Base-by-base conservation (phyloP, 2,329 filamentous ascomycete species). In the Diaporthe vexans region DNA sequence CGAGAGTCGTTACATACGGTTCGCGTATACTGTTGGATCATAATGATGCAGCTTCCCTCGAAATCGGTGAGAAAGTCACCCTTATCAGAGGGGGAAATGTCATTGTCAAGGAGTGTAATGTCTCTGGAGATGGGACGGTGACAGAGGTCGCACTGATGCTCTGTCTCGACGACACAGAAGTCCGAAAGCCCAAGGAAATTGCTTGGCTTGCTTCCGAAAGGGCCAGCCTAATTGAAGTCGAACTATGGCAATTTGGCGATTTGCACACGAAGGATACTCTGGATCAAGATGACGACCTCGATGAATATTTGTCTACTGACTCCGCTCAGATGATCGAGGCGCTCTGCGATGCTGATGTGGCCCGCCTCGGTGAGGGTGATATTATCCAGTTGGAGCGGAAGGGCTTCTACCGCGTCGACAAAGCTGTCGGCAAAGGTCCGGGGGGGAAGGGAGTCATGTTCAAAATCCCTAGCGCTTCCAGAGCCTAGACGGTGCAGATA, bases 71-170 rank as follows among this genome's bases (percentile, higher is more conserved):
- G 86, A 95, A 98, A 83, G 94, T 98, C 79, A 98, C 96, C 0
- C 88, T 98, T 52, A 98, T 98, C 96, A 93, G 93, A 83, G 98
- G 96, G 96, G 96, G 96, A 79, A 97, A 97, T 80, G 94, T 94
- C 17, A 90, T 95, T 77, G 93, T 97, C 37, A 43, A 29, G 21
- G 15, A 29, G 33, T 90, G 91, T 72, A 90, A 91, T 74, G 90
- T 94, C 76, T 87, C 90, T 61, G 83, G 85, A 37, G 83, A 84
- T 24, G 87, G 87, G 71, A 86, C 90, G 63, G 91, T 97, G 79
- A 93, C 91, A 13, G 86, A 85, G 48, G 88, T 98, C 56, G 93
- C 94, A 74, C 88, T 97, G 70, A 94, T 97, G 84, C 91, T 98
- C 19, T 93, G 98, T 83, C 90, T 98, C 63, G 91, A 94, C 79